Evolutionary conservation across 192 early-diverging fungal species (phyloP).

Genomic region (Coemansia sp.): DNA sequence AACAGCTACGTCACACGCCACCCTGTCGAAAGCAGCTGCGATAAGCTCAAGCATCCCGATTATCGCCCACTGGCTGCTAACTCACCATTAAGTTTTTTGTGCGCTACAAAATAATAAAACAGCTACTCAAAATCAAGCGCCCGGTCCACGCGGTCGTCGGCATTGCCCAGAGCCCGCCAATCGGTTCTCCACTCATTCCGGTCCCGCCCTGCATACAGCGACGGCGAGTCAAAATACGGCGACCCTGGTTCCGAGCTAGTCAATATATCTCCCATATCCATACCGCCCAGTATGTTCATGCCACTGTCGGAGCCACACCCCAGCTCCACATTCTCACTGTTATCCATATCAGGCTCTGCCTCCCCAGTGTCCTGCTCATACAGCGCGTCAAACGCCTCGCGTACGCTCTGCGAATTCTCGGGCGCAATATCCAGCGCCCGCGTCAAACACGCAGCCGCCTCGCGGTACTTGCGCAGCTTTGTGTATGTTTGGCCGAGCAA

Average conservation of each 20-base stretch:
- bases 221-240: slow-evolving; percentile 48
- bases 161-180: slow-evolving; percentile 42
- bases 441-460: slow-evolving; percentile 47
- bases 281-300: slow-evolving; percentile 15
- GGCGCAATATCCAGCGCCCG: slow-evolving; percentile 48
- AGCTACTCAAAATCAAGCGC: slow-evolving; percentile 38
- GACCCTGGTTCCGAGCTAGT: slow-evolving; percentile 26
- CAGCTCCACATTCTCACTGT: slow-evolving; percentile 8
- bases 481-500: slow-evolving; percentile 54
- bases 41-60: slow-evolving; percentile 42
- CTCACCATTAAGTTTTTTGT: neutral
- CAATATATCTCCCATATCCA: slow-evolving; percentile 14
- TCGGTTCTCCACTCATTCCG: slow-evolving; percentile 41
- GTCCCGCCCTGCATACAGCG: slow-evolving; percentile 29
- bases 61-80: slow-evolving; percentile 25
- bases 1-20: slow-evolving; percentile 8
- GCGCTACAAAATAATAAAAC: slow-evolving; percentile 3
- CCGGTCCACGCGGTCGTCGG: slow-evolving; percentile 50
- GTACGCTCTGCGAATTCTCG: slow-evolving; percentile 45
- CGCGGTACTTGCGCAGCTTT: slow-evolving; percentile 39
- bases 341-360: neutral
- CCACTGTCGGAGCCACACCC: neutral
- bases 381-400: slow-evolving; percentile 53
- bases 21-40: slow-evolving; percentile 26
- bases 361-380: slow-evolving; percentile 33